Evolutionary conservation across 2,329 filamentous ascomycete species (phyloP).

Genomic region (Paraphaeosphaeria minitans): DNA sequence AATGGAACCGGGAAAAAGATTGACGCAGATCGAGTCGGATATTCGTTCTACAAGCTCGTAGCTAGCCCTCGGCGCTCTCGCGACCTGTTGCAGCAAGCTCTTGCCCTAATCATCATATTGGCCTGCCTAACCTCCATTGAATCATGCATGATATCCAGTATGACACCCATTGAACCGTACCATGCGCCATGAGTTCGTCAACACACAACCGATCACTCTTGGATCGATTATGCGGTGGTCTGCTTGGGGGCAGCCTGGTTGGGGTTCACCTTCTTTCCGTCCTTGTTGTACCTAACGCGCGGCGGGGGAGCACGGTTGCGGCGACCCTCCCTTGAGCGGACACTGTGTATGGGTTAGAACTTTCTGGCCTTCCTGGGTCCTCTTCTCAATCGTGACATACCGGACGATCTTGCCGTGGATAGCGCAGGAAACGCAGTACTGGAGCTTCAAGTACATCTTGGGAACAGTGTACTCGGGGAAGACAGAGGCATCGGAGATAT

Average conservation of each 20-base stretch:
- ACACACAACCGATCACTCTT: slow-evolving; percentile 15
- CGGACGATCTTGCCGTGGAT: slow-evolving; percentile 99
- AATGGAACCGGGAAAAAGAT: not conserved
- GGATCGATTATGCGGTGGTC: slow-evolving; percentile 30
- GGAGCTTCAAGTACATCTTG: slow-evolving; percentile 99
- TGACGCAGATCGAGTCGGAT: slow-evolving; percentile 41
- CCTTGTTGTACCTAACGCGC: slow-evolving; percentile 99
- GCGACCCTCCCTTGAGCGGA: slow-evolving; percentile 93
- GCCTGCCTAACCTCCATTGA: slow-evolving; percentile 37
- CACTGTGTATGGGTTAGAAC: slow-evolving; percentile 62
- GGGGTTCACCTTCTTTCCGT: slow-evolving; percentile 99
- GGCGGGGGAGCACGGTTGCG: slow-evolving; percentile 99
- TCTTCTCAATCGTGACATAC: slow-evolving; percentile 68
- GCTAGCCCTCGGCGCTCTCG: slow-evolving; percentile 37
- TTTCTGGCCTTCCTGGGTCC: slow-evolving; percentile 2
- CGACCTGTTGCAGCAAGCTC: slow-evolving; percentile 34
- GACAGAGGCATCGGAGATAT: slow-evolving; percentile 99
- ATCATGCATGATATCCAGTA: slow-evolving; percentile 43
- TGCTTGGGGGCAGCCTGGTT: slow-evolving; percentile 76
- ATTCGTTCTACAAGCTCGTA: slow-evolving; percentile 45
- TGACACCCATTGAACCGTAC: slow-evolving; percentile 43
- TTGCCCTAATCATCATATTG: slow-evolving; percentile 41
- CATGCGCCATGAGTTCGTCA: slow-evolving; percentile 44
- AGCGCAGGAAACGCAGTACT: slow-evolving; percentile 99
- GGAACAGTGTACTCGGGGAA: slow-evolving; percentile 99